Percentiles rank a stretch among this genome's conserved stretches.
Conservation (phyloP, 1,284 basidiomycete species). For the Marasmius tenuissimus region DNA sequence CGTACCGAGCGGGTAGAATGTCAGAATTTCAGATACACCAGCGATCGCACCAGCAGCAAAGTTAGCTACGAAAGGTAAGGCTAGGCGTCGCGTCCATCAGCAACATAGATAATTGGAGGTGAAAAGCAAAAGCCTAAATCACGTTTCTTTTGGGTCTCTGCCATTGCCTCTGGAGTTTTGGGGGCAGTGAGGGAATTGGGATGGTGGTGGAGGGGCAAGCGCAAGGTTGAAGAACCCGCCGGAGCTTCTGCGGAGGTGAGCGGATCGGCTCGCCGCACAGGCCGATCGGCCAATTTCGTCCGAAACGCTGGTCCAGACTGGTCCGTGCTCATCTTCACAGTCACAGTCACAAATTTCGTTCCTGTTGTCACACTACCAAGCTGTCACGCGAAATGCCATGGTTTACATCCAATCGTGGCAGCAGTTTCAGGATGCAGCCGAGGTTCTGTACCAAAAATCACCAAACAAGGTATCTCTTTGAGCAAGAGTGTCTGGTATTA, state of each 20-base stretch:
- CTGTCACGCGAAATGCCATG: constrained; percentile 37
- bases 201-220: background rate
- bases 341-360: background rate
- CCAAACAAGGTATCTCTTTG: constrained; percentile 59
- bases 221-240: too few species aligned
- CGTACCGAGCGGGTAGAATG: constrained; percentile 90
- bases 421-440: constrained; percentile 83
- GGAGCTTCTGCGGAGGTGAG: too few species aligned
- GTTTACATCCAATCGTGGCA: constrained; percentile 84
- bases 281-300: too few species aligned
- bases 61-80: constrained; percentile 84
- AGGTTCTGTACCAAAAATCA: constrained; percentile 75
- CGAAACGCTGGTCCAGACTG: too few species aligned
- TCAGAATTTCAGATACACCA: constrained; percentile 87
- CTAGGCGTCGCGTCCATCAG: constrained; percentile 34
- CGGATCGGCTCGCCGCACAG: too few species aligned
- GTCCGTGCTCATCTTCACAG: background rate
- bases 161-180: constrained; percentile 2
- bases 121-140: background rate
- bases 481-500: background rate
- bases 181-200: background rate
- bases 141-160: constrained; percentile 16
- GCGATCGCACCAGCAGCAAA: constrained; percentile 92
- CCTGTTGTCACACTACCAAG: background rate
- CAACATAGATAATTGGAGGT: background rate